Evolutionary conservation across 495 filamentous ascomycete species (phyloP).

Genomic region (Arthonia radiata): DNA sequence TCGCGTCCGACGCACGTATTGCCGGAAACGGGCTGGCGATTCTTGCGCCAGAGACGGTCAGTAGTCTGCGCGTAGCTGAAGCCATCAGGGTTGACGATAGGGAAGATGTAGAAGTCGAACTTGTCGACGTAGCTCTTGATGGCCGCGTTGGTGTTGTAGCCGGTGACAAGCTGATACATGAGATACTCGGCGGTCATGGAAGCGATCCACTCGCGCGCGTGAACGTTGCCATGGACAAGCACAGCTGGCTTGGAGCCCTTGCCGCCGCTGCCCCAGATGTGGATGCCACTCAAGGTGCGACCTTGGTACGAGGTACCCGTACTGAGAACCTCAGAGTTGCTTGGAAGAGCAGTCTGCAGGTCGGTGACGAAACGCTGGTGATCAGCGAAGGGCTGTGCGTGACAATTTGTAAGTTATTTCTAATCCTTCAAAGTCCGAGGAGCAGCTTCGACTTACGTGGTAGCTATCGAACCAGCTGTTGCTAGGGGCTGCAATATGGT

Average conservation of each 20-base stretch:
- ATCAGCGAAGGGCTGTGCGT: constrained; percentile 9
- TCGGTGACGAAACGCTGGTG: constrained; percentile 28
- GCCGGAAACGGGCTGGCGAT: constrained; percentile 22
- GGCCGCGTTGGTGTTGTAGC: constrained; percentile 17
- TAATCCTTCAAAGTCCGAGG: constrained; percentile 3
- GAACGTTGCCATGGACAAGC: constrained; percentile 34
- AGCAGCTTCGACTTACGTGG: background rate
- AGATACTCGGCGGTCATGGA: constrained; percentile 30
- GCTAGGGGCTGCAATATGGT: too few species aligned
- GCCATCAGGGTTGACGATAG: constrained; percentile 37
- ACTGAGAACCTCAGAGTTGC: constrained; percentile 25
- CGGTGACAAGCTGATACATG: constrained; percentile 24
- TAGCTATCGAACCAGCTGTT: background rate
- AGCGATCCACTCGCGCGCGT: constrained; percentile 40
- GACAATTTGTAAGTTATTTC: constrained; percentile 1
- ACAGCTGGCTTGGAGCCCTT: constrained; percentile 29
- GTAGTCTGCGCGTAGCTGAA: constrained; percentile 36
- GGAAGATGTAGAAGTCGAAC: constrained; percentile 39
- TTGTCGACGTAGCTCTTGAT: constrained; percentile 24
- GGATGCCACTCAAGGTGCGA: constrained; percentile 28
- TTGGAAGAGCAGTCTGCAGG: constrained; percentile 20
- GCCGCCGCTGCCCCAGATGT: constrained; percentile 28
- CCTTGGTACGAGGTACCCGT: constrained; percentile 26
- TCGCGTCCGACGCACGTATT: constrained; percentile 28
- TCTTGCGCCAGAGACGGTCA: constrained; percentile 39